These are phyloP conservation scores for Xylariales sp. DNA, from an alignment of 2,329 filamentous ascomycete species.

Conservation along the genomic window DNA sequence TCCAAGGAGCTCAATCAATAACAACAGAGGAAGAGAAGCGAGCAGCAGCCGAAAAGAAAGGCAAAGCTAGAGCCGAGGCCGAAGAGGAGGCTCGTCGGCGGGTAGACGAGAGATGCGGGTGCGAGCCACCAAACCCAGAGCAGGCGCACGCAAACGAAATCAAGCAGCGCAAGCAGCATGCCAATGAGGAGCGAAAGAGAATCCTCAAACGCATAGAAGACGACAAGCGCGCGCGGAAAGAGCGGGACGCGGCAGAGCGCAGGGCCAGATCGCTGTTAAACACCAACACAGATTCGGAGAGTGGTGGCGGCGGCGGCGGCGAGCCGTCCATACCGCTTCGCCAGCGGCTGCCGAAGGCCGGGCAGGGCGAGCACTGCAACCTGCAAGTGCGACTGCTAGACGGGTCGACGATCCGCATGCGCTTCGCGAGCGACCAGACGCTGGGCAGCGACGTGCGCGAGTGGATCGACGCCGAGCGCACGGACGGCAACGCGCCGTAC, in stretches of 20 bases:
- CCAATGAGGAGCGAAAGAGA: slow-evolving; percentile 74
- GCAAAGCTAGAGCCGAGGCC: slow-evolving; percentile 60
- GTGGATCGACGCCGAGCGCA: slow-evolving; percentile 78
- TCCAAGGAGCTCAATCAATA: slow-evolving; percentile 50
- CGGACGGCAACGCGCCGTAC: slow-evolving; percentile 73
- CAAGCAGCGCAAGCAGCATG: slow-evolving; percentile 73
- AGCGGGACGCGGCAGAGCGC: slow-evolving; percentile 62
- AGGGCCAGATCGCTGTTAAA: slow-evolving; percentile 50
- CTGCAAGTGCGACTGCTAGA: slow-evolving; percentile 87
- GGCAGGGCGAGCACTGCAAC: slow-evolving; percentile 58
- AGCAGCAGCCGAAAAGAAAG: slow-evolving; percentile 58
- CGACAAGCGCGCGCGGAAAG: slow-evolving; percentile 76
- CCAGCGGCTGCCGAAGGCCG: slow-evolving; percentile 26
- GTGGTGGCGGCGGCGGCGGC: slow-evolving; percentile 39
- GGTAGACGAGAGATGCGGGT: slow-evolving; percentile 51
- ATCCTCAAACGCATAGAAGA: slow-evolving; percentile 81
- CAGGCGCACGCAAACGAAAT: slow-evolving; percentile 50
- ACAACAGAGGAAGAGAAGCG: slow-evolving; percentile 61
- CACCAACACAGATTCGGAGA: slow-evolving; percentile 28
- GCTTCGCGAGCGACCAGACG: slow-evolving; percentile 73
- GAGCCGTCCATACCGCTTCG: slow-evolving; percentile 39
- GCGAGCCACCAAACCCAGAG: slow-evolving; percentile 43
- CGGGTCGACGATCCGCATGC: slow-evolving; percentile 79
- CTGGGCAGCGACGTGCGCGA: slow-evolving; percentile 74
- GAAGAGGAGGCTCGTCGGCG: slow-evolving; percentile 59